phyloP scores from a whole-genome alignment of 345 rosid genomes.

The Eucalyptus sp. region DNA sequence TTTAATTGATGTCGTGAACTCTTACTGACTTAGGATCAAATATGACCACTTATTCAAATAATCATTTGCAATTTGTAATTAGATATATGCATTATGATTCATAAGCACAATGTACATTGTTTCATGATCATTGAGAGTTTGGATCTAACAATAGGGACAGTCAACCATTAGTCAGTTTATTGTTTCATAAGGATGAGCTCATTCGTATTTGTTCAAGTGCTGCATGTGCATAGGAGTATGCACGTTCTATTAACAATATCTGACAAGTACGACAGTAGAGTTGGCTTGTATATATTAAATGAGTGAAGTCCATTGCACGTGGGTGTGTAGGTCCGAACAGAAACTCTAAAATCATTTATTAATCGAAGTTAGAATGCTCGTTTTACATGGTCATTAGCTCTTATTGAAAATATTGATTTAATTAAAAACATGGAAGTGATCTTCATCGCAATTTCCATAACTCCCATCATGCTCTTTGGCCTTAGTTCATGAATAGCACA shows the following conservation, averaged over 20 bases:
- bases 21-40: neutral
- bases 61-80: neutral
- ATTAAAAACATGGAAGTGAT: too few species aligned
- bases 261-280: too few species aligned
- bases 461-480: too few species aligned
- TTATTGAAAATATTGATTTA: too few species aligned
- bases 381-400: too few species aligned
- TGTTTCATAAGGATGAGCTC: neutral
- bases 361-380: neutral
- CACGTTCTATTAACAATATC: neutral
- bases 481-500: too few species aligned
- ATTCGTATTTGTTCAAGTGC: neutral
- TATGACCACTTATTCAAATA: neutral
- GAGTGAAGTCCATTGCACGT: neutral
- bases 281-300: neutral
- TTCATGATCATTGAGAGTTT: neutral
- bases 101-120: neutral
- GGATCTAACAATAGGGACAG: neutral
- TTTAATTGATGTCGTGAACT: neutral
- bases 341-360: too few species aligned
- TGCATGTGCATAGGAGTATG: neutral
- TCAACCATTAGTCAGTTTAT: neutral
- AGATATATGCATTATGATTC: neutral
- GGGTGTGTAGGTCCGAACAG: neutral
- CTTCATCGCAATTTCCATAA: too few species aligned